Conservation (phyloP, 345 rosid genomes). For the Heritiera fomes region DNA sequence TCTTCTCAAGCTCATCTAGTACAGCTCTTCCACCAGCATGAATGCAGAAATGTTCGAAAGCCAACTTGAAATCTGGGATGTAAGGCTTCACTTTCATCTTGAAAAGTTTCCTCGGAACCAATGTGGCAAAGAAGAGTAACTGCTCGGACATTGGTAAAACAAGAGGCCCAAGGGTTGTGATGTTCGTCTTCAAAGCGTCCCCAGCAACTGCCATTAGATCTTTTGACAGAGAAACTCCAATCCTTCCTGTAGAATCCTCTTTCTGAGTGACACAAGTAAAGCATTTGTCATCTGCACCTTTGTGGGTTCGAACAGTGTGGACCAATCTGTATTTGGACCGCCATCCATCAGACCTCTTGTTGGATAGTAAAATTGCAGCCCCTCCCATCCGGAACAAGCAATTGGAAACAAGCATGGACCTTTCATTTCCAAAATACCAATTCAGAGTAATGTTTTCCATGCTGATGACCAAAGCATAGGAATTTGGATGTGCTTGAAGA, state of each 20-base stretch:
- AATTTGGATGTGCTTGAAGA: slow-evolving; percentile 40
- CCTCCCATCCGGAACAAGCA: slow-evolving; percentile 52
- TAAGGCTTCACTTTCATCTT: slow-evolving; percentile 39
- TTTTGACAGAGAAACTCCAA: slow-evolving; percentile 40
- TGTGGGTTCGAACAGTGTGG: slow-evolving; percentile 49
- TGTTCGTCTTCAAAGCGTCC: slow-evolving; percentile 46
- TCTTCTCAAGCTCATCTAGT: slow-evolving; percentile 51
- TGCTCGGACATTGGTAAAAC: slow-evolving; percentile 49
- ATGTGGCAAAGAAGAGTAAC: slow-evolving; percentile 41
- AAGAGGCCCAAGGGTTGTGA: slow-evolving; percentile 47
- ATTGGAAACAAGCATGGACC: slow-evolving; percentile 50
- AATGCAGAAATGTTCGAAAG: slow-evolving; percentile 56
- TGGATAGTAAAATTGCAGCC: slow-evolving; percentile 44
- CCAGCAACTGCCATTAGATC: slow-evolving; percentile 53
- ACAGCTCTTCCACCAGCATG: slow-evolving; percentile 63
- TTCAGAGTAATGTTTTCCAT: slow-evolving; percentile 52
- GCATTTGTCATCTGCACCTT: slow-evolving; percentile 48
- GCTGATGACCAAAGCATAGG: slow-evolving; percentile 48
- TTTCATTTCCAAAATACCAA: slow-evolving; percentile 49
- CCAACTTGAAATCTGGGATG: slow-evolving; percentile 49
- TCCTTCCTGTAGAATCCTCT: slow-evolving; percentile 38
- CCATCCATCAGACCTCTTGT: slow-evolving; percentile 31
- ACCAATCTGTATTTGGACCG: slow-evolving; percentile 44
- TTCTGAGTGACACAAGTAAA: slow-evolving; percentile 46
- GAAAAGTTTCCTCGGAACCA: slow-evolving; percentile 37